Base-by-base conservation (phyloP, 2,329 filamentous ascomycete species). In the Herpotrichia juniperi region DNA sequence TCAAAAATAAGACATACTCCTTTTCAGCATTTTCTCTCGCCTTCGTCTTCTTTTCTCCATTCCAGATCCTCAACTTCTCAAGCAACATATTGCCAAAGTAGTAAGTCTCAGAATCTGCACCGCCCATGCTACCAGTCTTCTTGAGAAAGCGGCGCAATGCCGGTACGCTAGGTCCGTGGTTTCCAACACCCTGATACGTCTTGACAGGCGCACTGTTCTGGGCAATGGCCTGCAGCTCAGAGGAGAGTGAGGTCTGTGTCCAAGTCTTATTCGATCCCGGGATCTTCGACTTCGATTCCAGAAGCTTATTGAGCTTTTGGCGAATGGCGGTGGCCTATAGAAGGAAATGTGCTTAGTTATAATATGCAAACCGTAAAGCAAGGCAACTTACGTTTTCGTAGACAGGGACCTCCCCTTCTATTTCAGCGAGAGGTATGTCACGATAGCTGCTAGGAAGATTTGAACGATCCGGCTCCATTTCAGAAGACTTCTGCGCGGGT, bases 41-140 rank as follows among this genome's bases (percentile, higher is more conserved):
- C 30, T 45, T 47, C 11, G 50, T 62, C 54, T 61, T 64, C 50
- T 59, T 62, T 48, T 62, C 53, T 6, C 51, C 52, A 28, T 59
- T 61, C 51, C 56, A 61, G 17, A 59, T 62, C 16, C 59, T 50
- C 34, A 62, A 30, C 49, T 61, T 61, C 47, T 61, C 61, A 1
- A 61, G 34, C 31, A 64, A 37, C 45, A 62, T 59, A 19, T 54
- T 64, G 11, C 55, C 57, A n/a, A 45, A 61, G 37, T 61, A 63
- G 28, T 56, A 64, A 5, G 45, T 35, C 28, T 57, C 48, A n/a
- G 42, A 54, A 42, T 61, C 54, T n/a, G 48, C 57, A 16, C 57
- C 61, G 4, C 51, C 54, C 61, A 61, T 64, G 21, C 16, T 21
- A 10, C 57, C 59, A 16, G 42, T 53, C 37, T 56, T 53, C 42